phyloP scores from a whole-genome alignment of 2,329 filamentous ascomycete species.

The Arthrobotrys musiformis region DNA sequence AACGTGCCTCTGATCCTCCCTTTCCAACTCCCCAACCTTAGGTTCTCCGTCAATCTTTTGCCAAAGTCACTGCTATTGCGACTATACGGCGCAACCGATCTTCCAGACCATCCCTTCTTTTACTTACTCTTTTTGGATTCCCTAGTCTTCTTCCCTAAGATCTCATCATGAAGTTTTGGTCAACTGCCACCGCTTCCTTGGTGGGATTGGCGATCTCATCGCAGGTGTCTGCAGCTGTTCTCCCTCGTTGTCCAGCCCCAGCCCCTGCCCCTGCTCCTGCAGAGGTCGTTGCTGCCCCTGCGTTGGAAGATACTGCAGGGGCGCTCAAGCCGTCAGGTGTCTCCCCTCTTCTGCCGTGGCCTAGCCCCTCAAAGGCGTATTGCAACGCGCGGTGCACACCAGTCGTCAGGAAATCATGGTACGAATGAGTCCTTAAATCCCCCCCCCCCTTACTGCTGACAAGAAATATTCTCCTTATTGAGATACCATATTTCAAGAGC shows the following conservation, averaged over 20 bases:
- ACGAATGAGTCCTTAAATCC: background rate
- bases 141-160: background rate
- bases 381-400: slow-evolving; percentile 23
- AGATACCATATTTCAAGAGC: no score
- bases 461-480: background rate
- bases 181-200: slow-evolving; percentile 5
- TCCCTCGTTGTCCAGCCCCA: slow-evolving; percentile 18
- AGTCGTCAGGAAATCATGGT: slow-evolving; percentile 34
- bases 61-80: background rate
- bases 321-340: background rate
- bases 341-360: slow-evolving; percentile 14
- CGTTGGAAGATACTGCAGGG: slow-evolving; percentile 7
- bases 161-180: slow-evolving; percentile 6
- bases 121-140: background rate
- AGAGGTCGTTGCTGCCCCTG: slow-evolving; percentile 6
- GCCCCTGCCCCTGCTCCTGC: background rate
- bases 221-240: slow-evolving; percentile 5
- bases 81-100: background rate
- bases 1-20: background rate
- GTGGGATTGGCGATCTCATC: slow-evolving; percentile 12
- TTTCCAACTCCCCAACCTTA: background rate
- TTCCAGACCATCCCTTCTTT: background rate
- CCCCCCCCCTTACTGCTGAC: background rate
- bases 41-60: slow-evolving; percentile 1
- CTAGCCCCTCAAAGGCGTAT: slow-evolving; percentile 7